These are phyloP conservation scores for Leishmania mexicana DNA, from an alignment of 208 protist species.

Conservation along the genomic window DNA sequence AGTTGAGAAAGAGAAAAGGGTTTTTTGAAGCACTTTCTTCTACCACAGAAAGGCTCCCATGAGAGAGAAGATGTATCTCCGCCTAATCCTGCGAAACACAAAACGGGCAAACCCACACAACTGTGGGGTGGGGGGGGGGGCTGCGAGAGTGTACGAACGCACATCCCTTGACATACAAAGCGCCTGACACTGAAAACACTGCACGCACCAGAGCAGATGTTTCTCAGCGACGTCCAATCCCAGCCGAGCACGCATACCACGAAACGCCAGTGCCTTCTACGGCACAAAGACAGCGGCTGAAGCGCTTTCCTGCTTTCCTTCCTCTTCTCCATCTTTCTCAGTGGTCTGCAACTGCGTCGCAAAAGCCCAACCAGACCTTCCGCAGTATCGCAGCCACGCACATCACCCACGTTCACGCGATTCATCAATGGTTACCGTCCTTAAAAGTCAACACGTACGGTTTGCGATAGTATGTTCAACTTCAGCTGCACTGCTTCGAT, in stretches of 20 bases:
- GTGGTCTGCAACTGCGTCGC: no score
- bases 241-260: neutral
- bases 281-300: neutral
- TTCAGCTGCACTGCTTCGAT: neutral
- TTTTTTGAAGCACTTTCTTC: fast-evolving
- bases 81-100: no score
- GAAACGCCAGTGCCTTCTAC: neutral
- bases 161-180: neutral
- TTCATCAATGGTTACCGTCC: neutral
- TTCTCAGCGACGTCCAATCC: neutral
- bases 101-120: neutral
- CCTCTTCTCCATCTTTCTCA: neutral
- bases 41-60: no score
- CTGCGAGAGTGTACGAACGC: no score
- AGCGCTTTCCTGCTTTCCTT: no score
- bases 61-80: no score
- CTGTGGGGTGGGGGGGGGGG: neutral
- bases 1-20: neutral
- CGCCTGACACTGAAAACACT: neutral
- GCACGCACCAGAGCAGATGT: neutral
- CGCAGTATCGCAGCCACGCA: neutral
- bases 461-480: neutral
- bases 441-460: fast-evolving
- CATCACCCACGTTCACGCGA: neutral
- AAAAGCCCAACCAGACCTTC: neutral